Evolutionary conservation across 208 protist genomes (phyloP).

Genomic region (Trichomonas tenax): DNA sequence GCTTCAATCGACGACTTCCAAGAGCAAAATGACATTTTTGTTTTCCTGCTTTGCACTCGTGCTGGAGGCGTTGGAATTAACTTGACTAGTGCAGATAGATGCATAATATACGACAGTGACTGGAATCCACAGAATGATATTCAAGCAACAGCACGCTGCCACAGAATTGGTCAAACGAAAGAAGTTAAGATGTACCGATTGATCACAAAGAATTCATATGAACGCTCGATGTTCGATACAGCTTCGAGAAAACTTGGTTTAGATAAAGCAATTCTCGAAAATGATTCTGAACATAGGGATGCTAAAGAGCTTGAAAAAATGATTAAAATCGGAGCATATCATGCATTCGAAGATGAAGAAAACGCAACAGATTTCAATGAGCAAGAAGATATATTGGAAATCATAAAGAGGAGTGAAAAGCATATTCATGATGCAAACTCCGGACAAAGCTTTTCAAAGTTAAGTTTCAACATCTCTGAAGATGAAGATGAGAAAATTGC

Average conservation of each 20-base stretch:
- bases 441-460: background rate
- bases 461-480: background rate
- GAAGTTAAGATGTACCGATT: slow-evolving; percentile 84
- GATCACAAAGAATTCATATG: slow-evolving; percentile 79
- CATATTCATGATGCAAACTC: background rate
- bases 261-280: slow-evolving; percentile 54
- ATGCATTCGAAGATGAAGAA: background rate
- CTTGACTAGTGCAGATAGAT: slow-evolving; percentile 85
- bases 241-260: slow-evolving; percentile 65
- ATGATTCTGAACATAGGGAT: background rate
- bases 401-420: background rate
- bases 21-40: slow-evolving; percentile 47
- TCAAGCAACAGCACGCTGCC: slow-evolving; percentile 76
- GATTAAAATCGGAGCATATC: background rate
- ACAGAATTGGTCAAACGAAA: slow-evolving; percentile 80
- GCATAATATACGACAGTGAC: slow-evolving; percentile 97
- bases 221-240: slow-evolving; percentile 67
- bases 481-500: background rate
- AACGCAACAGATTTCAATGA: background rate
- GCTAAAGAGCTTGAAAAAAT: background rate
- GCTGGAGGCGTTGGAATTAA: slow-evolving; percentile 92
- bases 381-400: background rate
- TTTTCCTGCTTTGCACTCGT: slow-evolving; percentile 88
- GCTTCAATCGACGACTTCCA: background rate
- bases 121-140: slow-evolving; percentile 96